Conservation (phyloP, 2,329 filamentous ascomycete species). For the Ophiostoma tasmaniense region DNA sequence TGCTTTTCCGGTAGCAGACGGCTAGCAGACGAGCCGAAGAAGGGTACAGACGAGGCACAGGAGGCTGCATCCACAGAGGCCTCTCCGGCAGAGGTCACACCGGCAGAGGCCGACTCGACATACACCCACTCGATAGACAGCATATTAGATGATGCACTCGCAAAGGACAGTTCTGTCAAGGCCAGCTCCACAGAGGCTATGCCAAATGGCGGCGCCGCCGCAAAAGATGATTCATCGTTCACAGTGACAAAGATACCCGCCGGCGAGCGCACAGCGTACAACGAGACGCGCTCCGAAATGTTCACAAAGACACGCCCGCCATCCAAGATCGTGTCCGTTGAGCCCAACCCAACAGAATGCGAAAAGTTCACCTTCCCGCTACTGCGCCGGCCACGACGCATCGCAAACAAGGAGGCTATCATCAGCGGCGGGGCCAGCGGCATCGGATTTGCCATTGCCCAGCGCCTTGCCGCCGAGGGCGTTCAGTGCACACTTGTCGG, state of each 20-base stretch:
- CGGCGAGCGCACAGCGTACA: not conserved
- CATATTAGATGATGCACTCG: not conserved
- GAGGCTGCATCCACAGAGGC: not conserved
- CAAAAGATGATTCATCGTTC: not conserved
- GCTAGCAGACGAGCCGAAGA: not conserved
- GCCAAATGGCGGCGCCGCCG: not conserved
- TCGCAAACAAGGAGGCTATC: conserved; percentile 38
- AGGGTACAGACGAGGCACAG: not conserved
- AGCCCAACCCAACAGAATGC: not conserved
- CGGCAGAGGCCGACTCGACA: not conserved
- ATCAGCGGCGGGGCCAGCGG: conserved; percentile 64
- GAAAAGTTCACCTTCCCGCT: conserved; percentile 24
- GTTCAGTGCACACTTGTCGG: conserved; percentile 54
- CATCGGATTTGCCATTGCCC: conserved; percentile 61
- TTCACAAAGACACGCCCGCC: not conserved
- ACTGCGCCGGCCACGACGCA: conserved; percentile 28
- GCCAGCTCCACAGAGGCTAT: not conserved
- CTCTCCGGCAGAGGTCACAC: no score
- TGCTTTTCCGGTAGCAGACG: not conserved
- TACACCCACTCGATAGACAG: not conserved
- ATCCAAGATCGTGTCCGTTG: not conserved
- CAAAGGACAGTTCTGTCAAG: not conserved
- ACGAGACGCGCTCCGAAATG: not conserved
- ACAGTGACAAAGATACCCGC: not conserved
- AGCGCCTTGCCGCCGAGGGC: conserved; percentile 55